Conservation (phyloP, 1,284 basidiomycete genomes). For the Xerocomus amazonicus region DNA sequence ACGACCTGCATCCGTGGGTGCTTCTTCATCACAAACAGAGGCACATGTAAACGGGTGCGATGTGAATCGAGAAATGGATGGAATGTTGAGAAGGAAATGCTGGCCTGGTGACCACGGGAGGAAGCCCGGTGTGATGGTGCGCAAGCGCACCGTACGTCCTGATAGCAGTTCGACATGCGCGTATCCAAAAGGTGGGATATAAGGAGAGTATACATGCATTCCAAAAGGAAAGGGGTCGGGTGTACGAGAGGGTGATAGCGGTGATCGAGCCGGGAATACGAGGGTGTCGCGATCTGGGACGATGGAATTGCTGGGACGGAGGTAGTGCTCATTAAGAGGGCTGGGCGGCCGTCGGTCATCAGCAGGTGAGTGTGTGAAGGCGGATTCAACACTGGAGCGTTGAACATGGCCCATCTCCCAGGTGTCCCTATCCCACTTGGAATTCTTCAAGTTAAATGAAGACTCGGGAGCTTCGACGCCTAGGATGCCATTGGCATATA, state of each 20-base stretch:
- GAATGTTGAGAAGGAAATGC: slow-evolving; percentile 73
- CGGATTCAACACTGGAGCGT: slow-evolving; percentile 5
- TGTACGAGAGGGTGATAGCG: not conserved
- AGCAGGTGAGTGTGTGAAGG: not conserved
- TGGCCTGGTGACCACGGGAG: slow-evolving; percentile 77
- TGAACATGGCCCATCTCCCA: slow-evolving; percentile 27
- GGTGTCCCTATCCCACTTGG: slow-evolving; percentile 9
- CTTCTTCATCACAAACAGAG: slow-evolving; percentile 59
- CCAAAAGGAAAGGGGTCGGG: slow-evolving; percentile 4
- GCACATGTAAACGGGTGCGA: slow-evolving; percentile 84
- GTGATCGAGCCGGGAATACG: not conserved
- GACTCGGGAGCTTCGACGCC: not conserved
- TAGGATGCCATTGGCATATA: slow-evolving; percentile 61
- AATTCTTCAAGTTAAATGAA: slow-evolving; percentile 1
- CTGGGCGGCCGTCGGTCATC: slow-evolving; percentile 19
- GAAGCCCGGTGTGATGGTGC: slow-evolving; percentile 59
- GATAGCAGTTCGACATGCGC: slow-evolving; percentile 77
- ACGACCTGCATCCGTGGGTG: slow-evolving; percentile 42
- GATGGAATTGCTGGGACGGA: slow-evolving; percentile 5
- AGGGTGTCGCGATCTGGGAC: slow-evolving; percentile 1
- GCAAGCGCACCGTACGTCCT: slow-evolving; percentile 73
- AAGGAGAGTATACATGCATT: slow-evolving; percentile 17
- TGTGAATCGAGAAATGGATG: slow-evolving; percentile 63
- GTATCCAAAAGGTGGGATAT: slow-evolving; percentile 61
- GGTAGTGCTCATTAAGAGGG: slow-evolving; percentile 25